Percentiles rank a stretch among this genome's conserved stretches.
Conservation (phyloP, 208 protist species). For the Herpetomonas samuelpessoai region DNA sequence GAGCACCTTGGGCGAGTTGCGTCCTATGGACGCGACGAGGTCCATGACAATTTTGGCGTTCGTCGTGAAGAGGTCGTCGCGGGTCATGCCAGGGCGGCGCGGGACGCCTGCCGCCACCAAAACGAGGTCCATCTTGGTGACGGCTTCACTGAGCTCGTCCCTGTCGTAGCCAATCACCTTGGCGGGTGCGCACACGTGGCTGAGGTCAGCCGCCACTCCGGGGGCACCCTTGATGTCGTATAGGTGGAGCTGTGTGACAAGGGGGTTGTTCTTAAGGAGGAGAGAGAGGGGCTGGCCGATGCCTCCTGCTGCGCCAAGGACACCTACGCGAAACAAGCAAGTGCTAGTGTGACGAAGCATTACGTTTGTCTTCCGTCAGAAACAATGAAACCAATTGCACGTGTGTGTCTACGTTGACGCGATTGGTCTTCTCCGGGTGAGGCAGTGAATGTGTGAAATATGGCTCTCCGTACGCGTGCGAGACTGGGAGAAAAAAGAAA, state of each 20-base stretch:
- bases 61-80: slow-evolving; percentile 95
- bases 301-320: slow-evolving; percentile 94
- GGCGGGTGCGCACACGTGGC: slow-evolving; percentile 82
- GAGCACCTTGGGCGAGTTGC: slow-evolving; percentile 86
- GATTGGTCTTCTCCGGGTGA: not conserved
- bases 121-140: slow-evolving; percentile 83
- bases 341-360: not conserved
- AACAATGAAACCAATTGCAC: not conserved
- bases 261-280: slow-evolving; percentile 85
- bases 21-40: slow-evolving; percentile 68
- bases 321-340: slow-evolving; percentile 47
- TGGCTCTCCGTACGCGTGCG: not conserved
- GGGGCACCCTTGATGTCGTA: slow-evolving; percentile 88
- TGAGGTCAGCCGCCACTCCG: slow-evolving; percentile 90
- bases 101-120: slow-evolving; percentile 95
- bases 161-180: slow-evolving; percentile 67
- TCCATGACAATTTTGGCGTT: slow-evolving; percentile 91
- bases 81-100: slow-evolving; percentile 96
- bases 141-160: slow-evolving; percentile 61
- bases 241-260: slow-evolving; percentile 72
- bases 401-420: not conserved
- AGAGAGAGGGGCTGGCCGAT: slow-evolving; percentile 96
- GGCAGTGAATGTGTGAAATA: not conserved
- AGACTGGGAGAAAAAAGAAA: not conserved
- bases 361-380: not conserved